Base-by-base conservation (phyloP, 2,329 filamentous ascomycete genomes). In the Amauroascus verrucosus region DNA sequence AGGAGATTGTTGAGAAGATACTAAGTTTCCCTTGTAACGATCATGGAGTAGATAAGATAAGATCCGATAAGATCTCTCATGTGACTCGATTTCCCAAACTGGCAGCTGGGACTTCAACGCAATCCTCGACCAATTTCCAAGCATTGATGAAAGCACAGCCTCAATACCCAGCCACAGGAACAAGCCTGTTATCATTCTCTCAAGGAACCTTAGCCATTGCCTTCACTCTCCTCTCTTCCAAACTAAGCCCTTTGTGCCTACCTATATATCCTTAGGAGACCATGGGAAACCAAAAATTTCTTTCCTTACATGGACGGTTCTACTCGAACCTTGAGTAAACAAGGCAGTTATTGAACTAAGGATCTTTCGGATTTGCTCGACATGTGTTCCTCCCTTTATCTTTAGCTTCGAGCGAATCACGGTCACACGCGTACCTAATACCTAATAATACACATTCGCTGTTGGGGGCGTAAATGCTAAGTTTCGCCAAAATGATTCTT, bases 311-410 rank as follows among this genome's bases (percentile, higher is more conserved):
- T 30, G 35, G 28, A 8, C n/a, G n/a, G 35, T 49, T 14, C 41
- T 52, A 52, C 22, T 46, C 35, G n/a, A 53, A 53, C 16, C 35
- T 50, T 32, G 50, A 53, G 53, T 69, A 69, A 11, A 56, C 62
- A 48, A 69, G 64, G 48, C 66, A 68, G 8, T 59, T 18, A 67
- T 62, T 13, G 61, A 64, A 22, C 65, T 64, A 28, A 69, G 56
- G 33, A 67, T 63, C 40, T 66, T 67, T 65, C 65, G 67, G 33
- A 68, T 62, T 32, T 68, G 66, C 55, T 68, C 64, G 48, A 65
- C 57, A 32, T 63, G 52, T 6, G 62, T 60, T 1, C 58, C 62
- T 0, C 65, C 65, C 20, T 60, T 61, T 22, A 66, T 63, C 0
- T 57, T 60, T 53, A 67, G 48, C 54, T 67, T 64, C 32, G 3